These are phyloP conservation scores for Yamadazyma atmosphaerica DNA, from an alignment of 1,139 yeast species.

Conservation along the genomic window DNA sequence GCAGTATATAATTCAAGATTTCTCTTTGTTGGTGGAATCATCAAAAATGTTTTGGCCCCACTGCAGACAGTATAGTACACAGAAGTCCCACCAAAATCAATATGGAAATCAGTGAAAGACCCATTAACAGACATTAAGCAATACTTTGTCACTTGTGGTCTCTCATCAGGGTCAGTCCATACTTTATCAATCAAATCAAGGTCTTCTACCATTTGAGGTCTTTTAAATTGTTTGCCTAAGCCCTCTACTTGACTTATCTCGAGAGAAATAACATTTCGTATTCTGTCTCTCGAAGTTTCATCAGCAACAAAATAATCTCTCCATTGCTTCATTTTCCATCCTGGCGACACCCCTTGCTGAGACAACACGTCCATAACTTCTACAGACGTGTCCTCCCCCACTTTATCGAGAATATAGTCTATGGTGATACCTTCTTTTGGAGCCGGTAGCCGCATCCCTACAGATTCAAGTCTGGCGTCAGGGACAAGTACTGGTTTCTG, in stretches of 20 bases:
- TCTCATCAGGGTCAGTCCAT: slow-evolving; percentile 45
- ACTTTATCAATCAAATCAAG: slow-evolving; percentile 70
- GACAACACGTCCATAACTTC: slow-evolving; percentile 92
- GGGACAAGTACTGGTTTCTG: slow-evolving; percentile 35
- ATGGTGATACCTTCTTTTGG: slow-evolving; percentile 46
- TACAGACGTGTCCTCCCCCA: slow-evolving; percentile 64
- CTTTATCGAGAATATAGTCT: slow-evolving; percentile 53
- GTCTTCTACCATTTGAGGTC: slow-evolving; percentile 69
- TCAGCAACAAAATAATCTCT: slow-evolving; percentile 62
- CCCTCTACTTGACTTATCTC: slow-evolving; percentile 64
- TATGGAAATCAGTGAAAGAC: slow-evolving; percentile 85
- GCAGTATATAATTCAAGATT: slow-evolving; percentile 62
- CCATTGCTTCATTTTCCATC: slow-evolving; percentile 79
- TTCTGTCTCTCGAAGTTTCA: slow-evolving; percentile 54
- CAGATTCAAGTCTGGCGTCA: slow-evolving; percentile 4
- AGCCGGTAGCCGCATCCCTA: slow-evolving; percentile 43
- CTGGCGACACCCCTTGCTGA: slow-evolving; percentile 60
- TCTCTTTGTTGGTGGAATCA: slow-evolving; percentile 71
- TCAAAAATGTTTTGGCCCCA: slow-evolving; percentile 72
- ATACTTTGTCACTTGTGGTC: slow-evolving; percentile 79
- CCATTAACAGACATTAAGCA: slow-evolving; percentile 83
- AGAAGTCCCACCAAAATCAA: slow-evolving; percentile 91
- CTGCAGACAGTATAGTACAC: slow-evolving; percentile 81
- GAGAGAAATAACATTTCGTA: slow-evolving; percentile 77
- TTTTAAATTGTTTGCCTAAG: slow-evolving; percentile 48